Percentiles rank a stretch among this genome's conserved stretches.
phyloP scores from a whole-genome alignment of 2,329 filamentous ascomycete species.

The Aureobasidium sp. region DNA sequence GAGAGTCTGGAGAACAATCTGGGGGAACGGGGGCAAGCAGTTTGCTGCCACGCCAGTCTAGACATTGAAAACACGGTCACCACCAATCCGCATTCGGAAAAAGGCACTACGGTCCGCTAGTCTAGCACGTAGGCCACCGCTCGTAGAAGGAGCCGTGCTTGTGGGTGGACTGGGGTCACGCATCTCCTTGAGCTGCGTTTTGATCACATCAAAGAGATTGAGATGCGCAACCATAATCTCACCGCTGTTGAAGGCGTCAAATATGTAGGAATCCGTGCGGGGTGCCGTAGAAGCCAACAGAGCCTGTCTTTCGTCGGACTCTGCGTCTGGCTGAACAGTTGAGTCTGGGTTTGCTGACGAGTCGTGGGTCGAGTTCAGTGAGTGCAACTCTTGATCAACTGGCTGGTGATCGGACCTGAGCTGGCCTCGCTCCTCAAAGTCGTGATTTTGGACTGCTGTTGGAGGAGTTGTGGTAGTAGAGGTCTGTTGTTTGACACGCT shows the following conservation, averaged over 20 bases:
- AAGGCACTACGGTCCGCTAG: slow-evolving; percentile 16
- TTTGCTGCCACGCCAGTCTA: slow-evolving; percentile 8
- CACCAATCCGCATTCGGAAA: slow-evolving; percentile 16
- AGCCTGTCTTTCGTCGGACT: slow-evolving; percentile 8
- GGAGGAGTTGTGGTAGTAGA: slow-evolving; percentile 22
- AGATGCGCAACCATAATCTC: slow-evolving; percentile 42
- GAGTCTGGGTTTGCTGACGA: background rate
- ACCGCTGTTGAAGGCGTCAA: slow-evolving; percentile 42
- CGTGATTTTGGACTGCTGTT: slow-evolving; percentile 44
- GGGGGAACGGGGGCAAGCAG: background rate
- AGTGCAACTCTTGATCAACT: slow-evolving; percentile 37
- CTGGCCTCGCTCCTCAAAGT: slow-evolving; percentile 52
- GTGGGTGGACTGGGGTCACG: slow-evolving; percentile 24
- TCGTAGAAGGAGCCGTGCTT: slow-evolving; percentile 6
- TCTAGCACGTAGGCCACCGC: slow-evolving; percentile 17
- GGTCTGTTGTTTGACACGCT: slow-evolving; percentile 38
- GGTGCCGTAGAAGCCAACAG: slow-evolving; percentile 19
- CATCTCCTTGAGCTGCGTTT: slow-evolving; percentile 36
- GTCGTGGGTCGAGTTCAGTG: slow-evolving; percentile 24
- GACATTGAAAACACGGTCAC: slow-evolving; percentile 16
- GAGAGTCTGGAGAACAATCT: background rate
- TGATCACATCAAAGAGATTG: slow-evolving; percentile 34
- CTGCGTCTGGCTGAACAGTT: slow-evolving; percentile 13
- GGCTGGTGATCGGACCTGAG: slow-evolving; percentile 27
- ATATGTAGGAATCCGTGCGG: slow-evolving; percentile 29